Evolutionary conservation across 345 rosid species (phyloP).

Genomic region (Aegle marmelos): DNA sequence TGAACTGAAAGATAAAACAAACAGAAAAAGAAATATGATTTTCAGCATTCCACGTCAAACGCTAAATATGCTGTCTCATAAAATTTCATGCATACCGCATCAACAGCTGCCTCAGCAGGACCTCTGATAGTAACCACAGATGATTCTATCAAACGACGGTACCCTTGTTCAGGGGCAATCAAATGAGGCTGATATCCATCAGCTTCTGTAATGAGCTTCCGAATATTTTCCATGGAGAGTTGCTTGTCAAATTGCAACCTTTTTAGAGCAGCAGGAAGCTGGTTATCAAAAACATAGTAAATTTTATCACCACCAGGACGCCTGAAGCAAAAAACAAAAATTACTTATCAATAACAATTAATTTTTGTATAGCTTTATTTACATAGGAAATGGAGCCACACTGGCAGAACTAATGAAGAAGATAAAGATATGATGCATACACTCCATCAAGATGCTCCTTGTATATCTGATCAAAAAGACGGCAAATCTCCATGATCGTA

Average conservation of each 20-base stretch:
- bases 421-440: slow-evolving; percentile 37
- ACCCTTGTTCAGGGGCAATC: slow-evolving; percentile 99
- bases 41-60: not conserved
- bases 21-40: not conserved
- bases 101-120: slow-evolving; percentile 99
- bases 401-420: not conserved
- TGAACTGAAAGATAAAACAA: not conserved
- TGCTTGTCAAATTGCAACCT: slow-evolving; percentile 99
- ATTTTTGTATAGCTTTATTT: not conserved
- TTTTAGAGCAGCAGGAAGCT: slow-evolving; percentile 97
- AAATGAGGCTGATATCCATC: slow-evolving; percentile 99
- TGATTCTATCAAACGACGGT: slow-evolving; percentile 97
- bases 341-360: not conserved
- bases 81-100: slow-evolving; percentile 62
- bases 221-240: slow-evolving; percentile 94
- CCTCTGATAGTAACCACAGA: slow-evolving; percentile 83
- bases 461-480: slow-evolving; percentile 88
- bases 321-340: slow-evolving; percentile 39
- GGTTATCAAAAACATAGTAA: slow-evolving; percentile 91
- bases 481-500: slow-evolving; percentile 96
- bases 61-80: not conserved
- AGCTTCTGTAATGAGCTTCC: slow-evolving; percentile 96
- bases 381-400: not conserved
- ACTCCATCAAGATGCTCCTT: slow-evolving; percentile 98
- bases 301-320: slow-evolving; percentile 98